Conservation (phyloP, 306 rosid genomes). For the Coriaria nepalensis region DNA sequence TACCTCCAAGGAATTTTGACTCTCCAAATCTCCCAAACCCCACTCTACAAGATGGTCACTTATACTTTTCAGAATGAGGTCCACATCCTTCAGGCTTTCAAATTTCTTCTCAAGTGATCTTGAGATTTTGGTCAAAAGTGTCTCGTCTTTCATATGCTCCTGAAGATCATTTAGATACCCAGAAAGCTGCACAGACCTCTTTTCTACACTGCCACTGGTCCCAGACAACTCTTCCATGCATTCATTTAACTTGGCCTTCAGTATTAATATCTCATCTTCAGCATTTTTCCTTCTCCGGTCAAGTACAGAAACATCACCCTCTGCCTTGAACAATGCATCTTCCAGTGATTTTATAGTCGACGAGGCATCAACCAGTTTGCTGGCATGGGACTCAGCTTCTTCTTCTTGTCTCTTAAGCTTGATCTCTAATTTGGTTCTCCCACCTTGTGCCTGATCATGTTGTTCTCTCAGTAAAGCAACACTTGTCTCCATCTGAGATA, state of each 20-base stretch:
- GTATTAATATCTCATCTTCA: conserved; percentile 49
- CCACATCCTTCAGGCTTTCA: conserved; percentile 46
- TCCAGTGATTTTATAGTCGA: conserved; percentile 44
- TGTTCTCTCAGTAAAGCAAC: conserved; percentile 44
- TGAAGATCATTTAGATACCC: conserved; percentile 57
- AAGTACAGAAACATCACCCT: conserved; percentile 38
- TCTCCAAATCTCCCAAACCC: conserved; percentile 32
- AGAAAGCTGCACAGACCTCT: conserved; percentile 41
- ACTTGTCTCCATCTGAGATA: conserved; percentile 38
- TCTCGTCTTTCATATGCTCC: conserved; percentile 46
- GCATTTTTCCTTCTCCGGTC: conserved; percentile 47
- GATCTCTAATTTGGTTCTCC: conserved; percentile 43
- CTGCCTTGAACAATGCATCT: conserved; percentile 62
- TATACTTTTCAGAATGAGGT: conserved; percentile 40
- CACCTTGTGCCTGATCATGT: conserved; percentile 38
- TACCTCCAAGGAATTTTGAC: conserved; percentile 42
- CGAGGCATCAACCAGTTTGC: conserved; percentile 39
- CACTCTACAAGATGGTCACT: conserved; percentile 27
- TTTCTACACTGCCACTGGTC: conserved; percentile 42
- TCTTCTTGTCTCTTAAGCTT: conserved; percentile 61
- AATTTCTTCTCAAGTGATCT: conserved; percentile 48
- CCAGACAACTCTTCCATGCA: conserved; percentile 60
- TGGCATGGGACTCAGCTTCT: conserved; percentile 38
- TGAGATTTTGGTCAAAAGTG: conserved; percentile 33
- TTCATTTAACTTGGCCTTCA: conserved; percentile 55